Evolutionary conservation across 2,329 filamentous ascomycete species (phyloP).

Genomic region (Fusarium veterinarium): DNA sequence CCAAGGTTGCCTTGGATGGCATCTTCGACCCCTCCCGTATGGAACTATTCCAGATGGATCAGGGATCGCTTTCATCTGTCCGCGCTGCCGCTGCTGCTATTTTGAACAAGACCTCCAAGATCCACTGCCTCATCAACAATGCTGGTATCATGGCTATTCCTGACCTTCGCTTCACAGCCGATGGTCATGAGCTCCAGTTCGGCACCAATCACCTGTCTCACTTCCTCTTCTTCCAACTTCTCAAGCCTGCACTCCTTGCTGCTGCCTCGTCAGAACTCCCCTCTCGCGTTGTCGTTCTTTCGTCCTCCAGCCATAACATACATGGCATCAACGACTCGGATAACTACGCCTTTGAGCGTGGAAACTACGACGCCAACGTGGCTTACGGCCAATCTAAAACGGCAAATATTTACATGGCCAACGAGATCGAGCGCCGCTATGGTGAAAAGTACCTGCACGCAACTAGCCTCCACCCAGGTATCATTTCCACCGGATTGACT

Average conservation of each 20-base stretch:
- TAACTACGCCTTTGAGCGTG: constrained; percentile 24
- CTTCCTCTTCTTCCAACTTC: constrained; percentile 48
- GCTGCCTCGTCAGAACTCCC: constrained; percentile 52
- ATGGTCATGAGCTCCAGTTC: constrained; percentile 46
- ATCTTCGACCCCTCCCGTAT: constrained; percentile 17
- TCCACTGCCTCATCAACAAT: constrained; percentile 39
- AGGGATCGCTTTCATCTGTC: constrained; percentile 37
- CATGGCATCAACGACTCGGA: constrained; percentile 4
- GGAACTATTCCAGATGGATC: constrained; percentile 37
- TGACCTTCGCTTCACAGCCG: constrained; percentile 7
- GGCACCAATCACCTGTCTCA: constrained; percentile 44
- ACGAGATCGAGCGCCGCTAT: constrained; percentile 36
- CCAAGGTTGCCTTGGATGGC: neutral
- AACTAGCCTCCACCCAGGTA: constrained; percentile 31
- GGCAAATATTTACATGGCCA: constrained; percentile 41
- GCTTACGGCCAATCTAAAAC: constrained; percentile 39
- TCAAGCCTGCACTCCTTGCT: constrained; percentile 57
- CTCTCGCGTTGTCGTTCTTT: constrained; percentile 60
- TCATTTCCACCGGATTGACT: neutral
- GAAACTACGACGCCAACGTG: constrained; percentile 14
- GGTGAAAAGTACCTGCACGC: constrained; percentile 22
- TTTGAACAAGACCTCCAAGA: constrained; percentile 3
- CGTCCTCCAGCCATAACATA: constrained; percentile 54
- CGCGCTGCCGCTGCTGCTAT: constrained; percentile 37
- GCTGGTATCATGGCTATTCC: constrained; percentile 42